Evolutionary conservation across 208 protist species (phyloP).

Genomic region (Lotmaria passim): DNA sequence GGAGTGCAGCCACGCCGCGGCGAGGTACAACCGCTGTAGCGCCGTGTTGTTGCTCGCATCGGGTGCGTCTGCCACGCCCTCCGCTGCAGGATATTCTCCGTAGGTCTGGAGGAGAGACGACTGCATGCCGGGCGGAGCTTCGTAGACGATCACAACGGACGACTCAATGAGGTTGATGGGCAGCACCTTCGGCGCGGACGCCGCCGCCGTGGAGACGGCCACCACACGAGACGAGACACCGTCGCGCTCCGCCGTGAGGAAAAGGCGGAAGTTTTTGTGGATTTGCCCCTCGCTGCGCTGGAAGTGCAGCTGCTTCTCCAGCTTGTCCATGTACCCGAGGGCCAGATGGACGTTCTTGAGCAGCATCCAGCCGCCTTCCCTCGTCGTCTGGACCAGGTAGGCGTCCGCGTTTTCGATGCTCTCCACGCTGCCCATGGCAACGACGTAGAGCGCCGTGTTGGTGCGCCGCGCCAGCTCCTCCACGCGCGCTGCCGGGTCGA

Average conservation of each 20-base stretch:
- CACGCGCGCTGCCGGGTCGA: slow-evolving; percentile 93
- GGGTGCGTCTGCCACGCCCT: slow-evolving; percentile 12
- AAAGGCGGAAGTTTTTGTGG: slow-evolving; percentile 94
- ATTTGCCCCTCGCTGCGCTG: slow-evolving; percentile 62
- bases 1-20: slow-evolving; percentile 97
- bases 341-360: slow-evolving; percentile 99
- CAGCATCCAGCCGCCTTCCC: slow-evolving; percentile 95
- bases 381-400: slow-evolving; percentile 85
- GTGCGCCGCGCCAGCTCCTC: slow-evolving; percentile 87
- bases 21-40: slow-evolving; percentile 95
- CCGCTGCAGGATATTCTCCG: slow-evolving; percentile 28
- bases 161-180: slow-evolving; percentile 78
- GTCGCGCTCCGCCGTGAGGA: slow-evolving; percentile 97
- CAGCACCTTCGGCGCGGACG: slow-evolving; percentile 34
- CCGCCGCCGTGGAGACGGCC: neutral
- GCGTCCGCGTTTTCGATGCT: slow-evolving; percentile 92
- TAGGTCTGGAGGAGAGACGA: slow-evolving; percentile 93
- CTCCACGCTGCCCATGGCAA: slow-evolving; percentile 97
- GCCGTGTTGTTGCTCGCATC: slow-evolving; percentile 1
- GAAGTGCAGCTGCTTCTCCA: slow-evolving; percentile 97
- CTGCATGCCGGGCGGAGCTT: slow-evolving; percentile 96
- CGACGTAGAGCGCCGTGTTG: slow-evolving; percentile 52
- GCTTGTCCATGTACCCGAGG: slow-evolving; percentile 89
- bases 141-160: slow-evolving; percentile 93
- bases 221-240: slow-evolving; percentile 38